Conservation (phyloP, 352 stramenopile species). For the Globisporangium sylvaticum region DNA sequence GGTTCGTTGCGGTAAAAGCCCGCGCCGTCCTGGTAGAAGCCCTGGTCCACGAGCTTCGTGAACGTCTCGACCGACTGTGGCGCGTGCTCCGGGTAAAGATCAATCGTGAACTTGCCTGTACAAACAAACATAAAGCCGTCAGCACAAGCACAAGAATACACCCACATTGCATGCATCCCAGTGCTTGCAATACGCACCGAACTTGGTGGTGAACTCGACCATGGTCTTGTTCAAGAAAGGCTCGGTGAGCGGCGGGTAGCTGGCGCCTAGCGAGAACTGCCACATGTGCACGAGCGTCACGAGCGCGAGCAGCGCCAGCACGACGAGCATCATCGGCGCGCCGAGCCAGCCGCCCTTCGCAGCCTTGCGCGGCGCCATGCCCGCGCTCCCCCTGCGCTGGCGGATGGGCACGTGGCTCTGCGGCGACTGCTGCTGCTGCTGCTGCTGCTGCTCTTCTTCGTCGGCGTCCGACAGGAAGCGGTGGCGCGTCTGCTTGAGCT, state of each 20-base stretch:
- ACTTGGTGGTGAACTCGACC: constrained; percentile 78
- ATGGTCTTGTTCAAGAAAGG: constrained; percentile 81
- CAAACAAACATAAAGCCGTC: not conserved
- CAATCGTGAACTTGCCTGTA: constrained; percentile 63
- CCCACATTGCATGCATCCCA: not conserved
- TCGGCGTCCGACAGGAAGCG: constrained; percentile 28
- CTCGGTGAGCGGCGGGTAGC: constrained; percentile 41
- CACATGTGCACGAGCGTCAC: constrained; percentile 61
- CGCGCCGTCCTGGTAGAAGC: constrained; percentile 66
- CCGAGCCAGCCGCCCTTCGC: constrained; percentile 28
- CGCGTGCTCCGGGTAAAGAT: constrained; percentile 76
- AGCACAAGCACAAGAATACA: not conserved
- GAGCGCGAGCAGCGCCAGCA: constrained; percentile 49
- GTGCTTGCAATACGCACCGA: constrained; percentile 28
- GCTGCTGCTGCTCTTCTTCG: constrained; percentile 16
- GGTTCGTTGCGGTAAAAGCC: constrained; percentile 86
- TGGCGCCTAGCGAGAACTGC: constrained; percentile 44
- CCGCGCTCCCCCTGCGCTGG: not conserved
- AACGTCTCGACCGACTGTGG: constrained; percentile 74
- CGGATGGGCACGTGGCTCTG: not conserved
- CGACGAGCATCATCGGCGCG: constrained; percentile 33
- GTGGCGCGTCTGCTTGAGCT: constrained; percentile 12
- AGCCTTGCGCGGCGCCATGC: constrained; percentile 2
- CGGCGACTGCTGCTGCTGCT: not conserved
- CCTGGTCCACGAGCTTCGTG: constrained; percentile 52